Conservation (phyloP, 164 flowering plant genomes). For the Platanus orientalis region DNA sequence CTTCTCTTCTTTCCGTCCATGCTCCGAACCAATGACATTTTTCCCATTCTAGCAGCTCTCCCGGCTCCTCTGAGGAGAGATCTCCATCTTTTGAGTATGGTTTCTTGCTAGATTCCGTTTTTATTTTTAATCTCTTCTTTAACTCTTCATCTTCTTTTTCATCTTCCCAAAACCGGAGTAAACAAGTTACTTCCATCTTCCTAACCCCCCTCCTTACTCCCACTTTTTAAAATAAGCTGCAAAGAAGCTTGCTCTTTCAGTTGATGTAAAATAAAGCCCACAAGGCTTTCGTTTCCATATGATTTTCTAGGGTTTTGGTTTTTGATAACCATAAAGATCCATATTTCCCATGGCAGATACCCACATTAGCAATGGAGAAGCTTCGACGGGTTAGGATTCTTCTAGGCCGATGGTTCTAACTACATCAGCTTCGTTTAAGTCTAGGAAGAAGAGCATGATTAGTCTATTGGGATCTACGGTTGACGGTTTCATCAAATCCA, state of each 20-base stretch:
- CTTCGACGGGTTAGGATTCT: constrained; percentile 8
- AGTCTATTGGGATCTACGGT: constrained; percentile 33
- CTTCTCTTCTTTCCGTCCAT: too few relatives aligned
- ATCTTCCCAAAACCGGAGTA: too few relatives aligned
- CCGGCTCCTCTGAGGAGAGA: too few relatives aligned
- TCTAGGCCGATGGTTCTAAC: constrained; percentile 17
- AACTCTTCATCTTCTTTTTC: too few relatives aligned
- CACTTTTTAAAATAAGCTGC: too few relatives aligned
- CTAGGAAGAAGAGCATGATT: constrained; percentile 22
- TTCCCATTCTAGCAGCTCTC: too few relatives aligned
- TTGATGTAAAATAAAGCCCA: constrained; percentile 2
- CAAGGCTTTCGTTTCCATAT: not conserved
- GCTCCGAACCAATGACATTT: too few relatives aligned
- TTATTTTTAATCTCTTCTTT: too few relatives aligned
- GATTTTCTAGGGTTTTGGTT: constrained; percentile 10
- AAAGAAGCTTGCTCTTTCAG: not conserved
- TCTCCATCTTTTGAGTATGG: too few relatives aligned
- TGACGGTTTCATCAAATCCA: constrained; percentile 54
- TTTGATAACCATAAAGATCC: constrained; percentile 7
- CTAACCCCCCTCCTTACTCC: too few relatives aligned
- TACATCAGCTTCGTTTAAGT: constrained; percentile 35
- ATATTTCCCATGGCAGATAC: constrained; percentile 23
- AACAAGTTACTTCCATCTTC: too few relatives aligned
- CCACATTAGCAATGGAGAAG: constrained; percentile 21
- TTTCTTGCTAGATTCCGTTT: too few relatives aligned